Percentiles rank a stretch among this genome's conserved stretches.
Conservation (phyloP, 768 basidiomycete species). For the Trichaptum fuscoviolaceum region DNA sequence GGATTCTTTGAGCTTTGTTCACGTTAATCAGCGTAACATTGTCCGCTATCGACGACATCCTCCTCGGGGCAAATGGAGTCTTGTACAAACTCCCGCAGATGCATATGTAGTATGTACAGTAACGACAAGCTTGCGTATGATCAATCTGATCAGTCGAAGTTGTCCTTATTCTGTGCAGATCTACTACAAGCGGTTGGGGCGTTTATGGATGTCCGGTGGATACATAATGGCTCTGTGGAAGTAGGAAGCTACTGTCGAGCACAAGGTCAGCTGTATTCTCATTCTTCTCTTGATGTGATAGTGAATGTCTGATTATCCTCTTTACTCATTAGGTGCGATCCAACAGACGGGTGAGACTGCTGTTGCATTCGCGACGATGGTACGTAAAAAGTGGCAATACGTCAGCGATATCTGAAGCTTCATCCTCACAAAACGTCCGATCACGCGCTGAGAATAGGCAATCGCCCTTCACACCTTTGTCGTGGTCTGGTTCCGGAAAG, state of each 20-base stretch:
- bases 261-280: constrained; percentile 25
- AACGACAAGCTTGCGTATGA: not conserved
- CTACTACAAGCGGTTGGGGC: constrained; percentile 34
- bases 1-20: not conserved
- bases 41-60: constrained; percentile 20
- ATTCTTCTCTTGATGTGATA: not conserved
- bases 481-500: constrained; percentile 31
- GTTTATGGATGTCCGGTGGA: constrained; percentile 33
- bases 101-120: constrained; percentile 31
- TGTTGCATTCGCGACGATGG: constrained; percentile 37
- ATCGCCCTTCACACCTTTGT: constrained; percentile 39
- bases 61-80: constrained; percentile 15
- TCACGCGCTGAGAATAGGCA: constrained; percentile 17
- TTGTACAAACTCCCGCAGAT: constrained; percentile 34
- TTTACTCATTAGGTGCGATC: constrained; percentile 24
- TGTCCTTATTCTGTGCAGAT: constrained; percentile 26
- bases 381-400: constrained; percentile 16
- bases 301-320: not conserved
- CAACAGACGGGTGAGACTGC: constrained; percentile 39
- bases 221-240: constrained; percentile 28
- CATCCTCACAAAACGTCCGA: not conserved
- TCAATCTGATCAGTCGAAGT: constrained; percentile 13
- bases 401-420: not conserved
- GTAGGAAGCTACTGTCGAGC: constrained; percentile 30
- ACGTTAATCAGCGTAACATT: constrained; percentile 21